These are phyloP conservation scores for Grosmannia clavigera DNA, from an alignment of 2,329 filamentous ascomycete genomes.

Conservation along the genomic window DNA sequence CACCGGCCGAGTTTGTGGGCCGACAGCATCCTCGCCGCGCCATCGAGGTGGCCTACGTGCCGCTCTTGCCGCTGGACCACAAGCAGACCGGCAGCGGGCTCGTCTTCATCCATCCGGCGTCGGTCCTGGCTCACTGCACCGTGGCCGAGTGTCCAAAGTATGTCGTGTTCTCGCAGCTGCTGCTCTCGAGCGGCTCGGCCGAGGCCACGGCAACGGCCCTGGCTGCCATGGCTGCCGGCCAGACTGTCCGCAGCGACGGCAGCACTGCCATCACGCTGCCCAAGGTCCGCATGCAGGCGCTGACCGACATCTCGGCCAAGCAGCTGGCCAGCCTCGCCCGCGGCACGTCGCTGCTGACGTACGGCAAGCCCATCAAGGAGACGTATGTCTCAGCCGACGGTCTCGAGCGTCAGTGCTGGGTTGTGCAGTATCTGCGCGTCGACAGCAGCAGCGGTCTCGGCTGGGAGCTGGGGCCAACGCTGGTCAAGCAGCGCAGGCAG, in stretches of 20 bases:
- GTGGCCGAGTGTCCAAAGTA: constrained; percentile 71
- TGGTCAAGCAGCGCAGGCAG: constrained; percentile 68
- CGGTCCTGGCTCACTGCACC: constrained; percentile 59
- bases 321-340: constrained; percentile 71
- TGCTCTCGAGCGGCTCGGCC: constrained; percentile 43
- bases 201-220: constrained; percentile 30
- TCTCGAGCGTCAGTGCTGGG: constrained; percentile 61
- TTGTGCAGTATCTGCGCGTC: constrained; percentile 63
- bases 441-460: constrained; percentile 48
- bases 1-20: constrained; percentile 32
- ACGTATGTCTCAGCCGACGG: constrained; percentile 32
- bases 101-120: constrained; percentile 82
- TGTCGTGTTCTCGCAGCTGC: constrained; percentile 76
- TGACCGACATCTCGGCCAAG: constrained; percentile 64
- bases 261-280: constrained; percentile 31
- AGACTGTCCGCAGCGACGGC: too few species aligned
- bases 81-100: constrained; percentile 27
- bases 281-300: constrained; percentile 76
- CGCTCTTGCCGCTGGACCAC: constrained; percentile 54
- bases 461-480: constrained; percentile 78
- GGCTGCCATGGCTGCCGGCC: not conserved
- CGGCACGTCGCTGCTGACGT: constrained; percentile 70
- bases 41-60: constrained; percentile 84
- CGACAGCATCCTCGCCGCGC: constrained; percentile 51
- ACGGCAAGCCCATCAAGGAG: constrained; percentile 88